Conservation (phyloP, 805 yeast species). For the Clavispora fructus region DNA sequence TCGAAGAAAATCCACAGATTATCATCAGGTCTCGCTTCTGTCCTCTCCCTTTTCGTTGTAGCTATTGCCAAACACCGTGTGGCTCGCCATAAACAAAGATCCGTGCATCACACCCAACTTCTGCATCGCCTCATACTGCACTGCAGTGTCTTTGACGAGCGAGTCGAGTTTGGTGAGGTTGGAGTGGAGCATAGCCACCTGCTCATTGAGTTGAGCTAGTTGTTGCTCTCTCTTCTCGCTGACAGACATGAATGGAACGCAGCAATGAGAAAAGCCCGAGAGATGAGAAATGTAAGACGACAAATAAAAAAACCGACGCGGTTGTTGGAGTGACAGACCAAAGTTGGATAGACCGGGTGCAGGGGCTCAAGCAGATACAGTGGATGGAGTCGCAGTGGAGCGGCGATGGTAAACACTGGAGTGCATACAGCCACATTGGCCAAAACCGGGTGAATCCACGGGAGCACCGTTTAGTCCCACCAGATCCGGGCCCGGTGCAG, state of each 20-base stretch:
- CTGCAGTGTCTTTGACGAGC: constrained; percentile 44
- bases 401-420: neutral
- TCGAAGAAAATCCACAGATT: too few relatives aligned
- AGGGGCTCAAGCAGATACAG: too few relatives aligned
- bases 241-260: neutral
- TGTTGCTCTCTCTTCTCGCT: constrained; percentile 2
- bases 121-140: constrained; percentile 49
- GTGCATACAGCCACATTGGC: neutral
- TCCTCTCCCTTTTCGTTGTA: constrained; percentile 2
- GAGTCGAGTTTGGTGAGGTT: constrained; percentile 50
- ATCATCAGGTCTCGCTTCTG: neutral
- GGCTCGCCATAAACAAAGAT: constrained; percentile 42
- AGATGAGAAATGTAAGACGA: too few relatives aligned
- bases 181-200: constrained; percentile 52
- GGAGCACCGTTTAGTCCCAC: neutral
- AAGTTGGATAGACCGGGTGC: too few relatives aligned
- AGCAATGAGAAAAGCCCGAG: too few relatives aligned
- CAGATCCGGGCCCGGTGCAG: neutral
- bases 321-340: too few relatives aligned
- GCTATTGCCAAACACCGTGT: constrained; percentile 32
- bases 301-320: too few relatives aligned
- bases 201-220: constrained; percentile 39
- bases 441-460: neutral
- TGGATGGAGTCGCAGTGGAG: neutral
- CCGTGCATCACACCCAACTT: constrained; percentile 56